These are phyloP conservation scores for Takashimella tepidaria DNA, from an alignment of 1,284 basidiomycete species.

Conservation along the genomic window DNA sequence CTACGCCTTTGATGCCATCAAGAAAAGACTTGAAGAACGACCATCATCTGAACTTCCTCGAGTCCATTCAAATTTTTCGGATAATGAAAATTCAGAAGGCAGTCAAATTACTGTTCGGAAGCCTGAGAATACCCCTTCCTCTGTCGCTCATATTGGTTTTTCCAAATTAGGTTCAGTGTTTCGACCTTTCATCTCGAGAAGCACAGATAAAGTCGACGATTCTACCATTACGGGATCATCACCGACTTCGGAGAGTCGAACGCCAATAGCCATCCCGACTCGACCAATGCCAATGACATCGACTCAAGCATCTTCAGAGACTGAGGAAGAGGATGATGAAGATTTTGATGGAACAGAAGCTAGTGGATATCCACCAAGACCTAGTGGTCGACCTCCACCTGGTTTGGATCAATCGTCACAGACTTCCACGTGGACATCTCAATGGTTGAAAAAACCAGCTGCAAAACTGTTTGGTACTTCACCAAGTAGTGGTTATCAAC, in stretches of 20 bases:
- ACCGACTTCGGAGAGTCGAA: not conserved
- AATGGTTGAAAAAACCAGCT: slow-evolving; percentile 40
- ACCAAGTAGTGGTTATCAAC: slow-evolving; percentile 12
- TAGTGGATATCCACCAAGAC: slow-evolving; percentile 40
- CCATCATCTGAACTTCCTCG: slow-evolving; percentile 27
- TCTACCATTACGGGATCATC: not conserved
- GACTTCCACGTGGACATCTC: slow-evolving; percentile 20
- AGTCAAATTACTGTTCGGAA: not conserved
- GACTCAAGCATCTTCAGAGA: not conserved
- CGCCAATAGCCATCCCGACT: not conserved
- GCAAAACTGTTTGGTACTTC: slow-evolving; percentile 34
- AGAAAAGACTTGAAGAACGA: slow-evolving; percentile 62
- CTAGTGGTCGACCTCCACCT: slow-evolving; percentile 28
- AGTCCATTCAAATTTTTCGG: slow-evolving; percentile 20
- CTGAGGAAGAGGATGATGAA: not conserved
- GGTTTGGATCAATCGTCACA: slow-evolving; percentile 21
- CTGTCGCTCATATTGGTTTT: not conserved
- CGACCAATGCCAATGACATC: not conserved
- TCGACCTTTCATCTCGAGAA: slow-evolving; percentile 23
- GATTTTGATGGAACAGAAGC: slow-evolving; percentile 12
- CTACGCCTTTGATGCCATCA: slow-evolving; percentile 69
- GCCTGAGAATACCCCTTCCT: not conserved
- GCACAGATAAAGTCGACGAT: slow-evolving; percentile 6
- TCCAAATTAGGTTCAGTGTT: slow-evolving; percentile 30
- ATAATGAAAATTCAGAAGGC: slow-evolving; percentile 27